phyloP scores from a whole-genome alignment of 192 early-diverging fungal genomes.

The Coemansia sp. region DNA sequence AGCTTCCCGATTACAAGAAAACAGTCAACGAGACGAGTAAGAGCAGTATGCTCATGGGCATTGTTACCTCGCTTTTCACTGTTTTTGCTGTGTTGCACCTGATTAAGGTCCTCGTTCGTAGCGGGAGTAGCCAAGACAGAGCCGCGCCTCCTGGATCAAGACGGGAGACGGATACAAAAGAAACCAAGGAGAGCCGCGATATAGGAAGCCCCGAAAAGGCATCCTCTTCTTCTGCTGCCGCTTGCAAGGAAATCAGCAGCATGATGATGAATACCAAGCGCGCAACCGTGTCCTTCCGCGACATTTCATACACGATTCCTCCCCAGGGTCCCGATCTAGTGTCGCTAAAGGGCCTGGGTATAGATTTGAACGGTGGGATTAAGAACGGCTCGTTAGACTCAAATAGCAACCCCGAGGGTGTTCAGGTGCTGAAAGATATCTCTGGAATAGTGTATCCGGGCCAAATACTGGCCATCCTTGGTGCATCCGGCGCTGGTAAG shows the following conservation, averaged over 20 bases:
- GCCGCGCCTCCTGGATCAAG: no score
- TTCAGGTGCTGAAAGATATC: conserved; percentile 58
- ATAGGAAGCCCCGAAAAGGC: neutral
- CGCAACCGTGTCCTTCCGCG: conserved; percentile 36
- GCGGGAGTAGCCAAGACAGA: neutral
- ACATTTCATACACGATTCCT: conserved; percentile 39
- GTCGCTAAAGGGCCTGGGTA: conserved; percentile 6
- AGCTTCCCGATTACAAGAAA: conserved; percentile 72
- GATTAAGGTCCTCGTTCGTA: conserved; percentile 23
- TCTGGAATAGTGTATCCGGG: conserved; percentile 76
- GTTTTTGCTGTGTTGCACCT: conserved; percentile 33
- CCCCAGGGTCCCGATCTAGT: conserved; percentile 20
- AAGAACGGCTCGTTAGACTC: neutral
- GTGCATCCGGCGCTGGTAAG: conserved; percentile 89
- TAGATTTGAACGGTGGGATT: neutral
- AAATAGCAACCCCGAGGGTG: neutral
- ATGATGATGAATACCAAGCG: conserved; percentile 20
- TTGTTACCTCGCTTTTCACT: conserved; percentile 40
- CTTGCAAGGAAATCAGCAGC: conserved; percentile 13
- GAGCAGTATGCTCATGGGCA: conserved; percentile 25
- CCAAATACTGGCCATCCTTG: conserved; percentile 90
- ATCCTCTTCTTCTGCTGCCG: neutral
- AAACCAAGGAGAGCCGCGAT: no score
- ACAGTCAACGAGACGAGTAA: conserved; percentile 27
- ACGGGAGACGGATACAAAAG: no score